Conservation (phyloP, 75 land plant species). For the Pseudotsuga menziesii region DNA sequence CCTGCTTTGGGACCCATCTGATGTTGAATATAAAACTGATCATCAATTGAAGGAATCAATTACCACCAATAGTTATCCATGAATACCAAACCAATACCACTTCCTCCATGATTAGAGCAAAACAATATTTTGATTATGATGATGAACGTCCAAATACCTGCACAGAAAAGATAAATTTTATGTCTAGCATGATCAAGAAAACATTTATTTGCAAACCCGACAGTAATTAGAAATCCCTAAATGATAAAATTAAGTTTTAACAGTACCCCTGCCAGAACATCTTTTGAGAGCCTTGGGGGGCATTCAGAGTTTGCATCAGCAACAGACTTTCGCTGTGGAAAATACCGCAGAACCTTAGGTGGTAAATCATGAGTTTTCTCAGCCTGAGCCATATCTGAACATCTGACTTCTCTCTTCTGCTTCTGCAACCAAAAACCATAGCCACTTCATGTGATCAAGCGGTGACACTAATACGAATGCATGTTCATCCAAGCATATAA, state of each 20-base stretch:
- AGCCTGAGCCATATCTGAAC: constrained; percentile 8
- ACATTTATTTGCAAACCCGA: not conserved
- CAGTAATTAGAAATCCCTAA: not conserved
- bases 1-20: not conserved
- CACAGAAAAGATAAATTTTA: not conserved
- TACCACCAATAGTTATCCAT: not conserved
- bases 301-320: constrained; percentile 17
- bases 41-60: not conserved
- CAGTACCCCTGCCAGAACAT: constrained; percentile 45
- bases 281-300: constrained; percentile 41
- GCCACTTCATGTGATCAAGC: not conserved
- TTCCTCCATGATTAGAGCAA: not conserved
- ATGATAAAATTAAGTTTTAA: no score
- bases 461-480: not conserved
- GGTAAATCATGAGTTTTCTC: constrained; percentile 8
- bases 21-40: not conserved
- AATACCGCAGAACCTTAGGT: constrained; percentile 33
- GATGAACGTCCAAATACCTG: constrained; percentile 3
- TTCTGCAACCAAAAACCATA: constrained; percentile 21
- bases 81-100: not conserved
- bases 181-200: no score
- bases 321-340: constrained; percentile 53
- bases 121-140: not conserved
- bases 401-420: constrained; percentile 30
- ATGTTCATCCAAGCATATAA: not conserved